Evolutionary conservation across 345 rosid genomes (phyloP).

Genomic region (Cochlearia excelsa): DNA sequence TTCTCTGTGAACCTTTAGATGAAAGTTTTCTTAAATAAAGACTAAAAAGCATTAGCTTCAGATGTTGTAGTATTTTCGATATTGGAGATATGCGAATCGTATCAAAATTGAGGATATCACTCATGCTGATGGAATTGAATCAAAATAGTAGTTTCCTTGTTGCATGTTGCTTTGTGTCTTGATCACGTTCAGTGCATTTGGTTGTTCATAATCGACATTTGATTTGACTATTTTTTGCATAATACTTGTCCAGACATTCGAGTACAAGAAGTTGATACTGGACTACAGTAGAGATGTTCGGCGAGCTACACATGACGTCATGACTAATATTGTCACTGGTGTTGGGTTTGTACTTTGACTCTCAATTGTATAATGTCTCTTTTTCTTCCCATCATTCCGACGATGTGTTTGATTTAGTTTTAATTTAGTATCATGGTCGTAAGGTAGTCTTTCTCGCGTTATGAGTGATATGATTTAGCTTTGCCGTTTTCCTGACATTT

Average conservation of each 20-base stretch:
- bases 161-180: constrained; percentile 15
- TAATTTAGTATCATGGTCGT: constrained; percentile 17
- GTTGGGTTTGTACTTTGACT: constrained; percentile 62
- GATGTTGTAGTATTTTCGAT: constrained; percentile 4
- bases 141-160: constrained; percentile 3
- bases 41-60: constrained; percentile 9
- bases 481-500: constrained; percentile 16
- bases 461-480: constrained; percentile 14
- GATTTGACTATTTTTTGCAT: constrained; percentile 10
- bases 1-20: constrained; percentile 5
- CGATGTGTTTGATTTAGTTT: constrained; percentile 10
- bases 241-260: constrained; percentile 56
- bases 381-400: not conserved
- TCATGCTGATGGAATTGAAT: constrained; percentile 5
- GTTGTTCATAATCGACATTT: not conserved
- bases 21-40: not conserved
- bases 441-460: constrained; percentile 19
- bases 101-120: constrained; percentile 7
- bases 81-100: not conserved
- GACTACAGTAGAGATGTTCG: constrained; percentile 96
- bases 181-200: constrained; percentile 6
- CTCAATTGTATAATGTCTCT: constrained; percentile 11
- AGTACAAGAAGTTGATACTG: constrained; percentile 80
- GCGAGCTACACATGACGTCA: constrained; percentile 80
- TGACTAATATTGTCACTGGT: constrained; percentile 66